Conservation (phyloP, 129 eudicot species). For the Dittrichia graveolens region DNA sequence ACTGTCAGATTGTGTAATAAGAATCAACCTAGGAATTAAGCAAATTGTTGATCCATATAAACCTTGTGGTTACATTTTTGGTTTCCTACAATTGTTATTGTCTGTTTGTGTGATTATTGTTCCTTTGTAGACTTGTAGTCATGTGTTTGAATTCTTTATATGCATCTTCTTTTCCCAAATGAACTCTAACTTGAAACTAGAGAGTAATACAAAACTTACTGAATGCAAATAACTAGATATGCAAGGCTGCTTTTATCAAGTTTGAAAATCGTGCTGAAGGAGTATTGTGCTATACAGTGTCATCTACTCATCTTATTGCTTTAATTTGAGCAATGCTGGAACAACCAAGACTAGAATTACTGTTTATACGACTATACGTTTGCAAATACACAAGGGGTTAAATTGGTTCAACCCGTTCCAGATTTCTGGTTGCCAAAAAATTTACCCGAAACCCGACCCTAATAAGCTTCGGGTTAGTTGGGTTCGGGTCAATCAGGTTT, state of each 20-base stretch:
- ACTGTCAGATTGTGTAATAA: background rate
- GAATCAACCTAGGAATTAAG: background rate
- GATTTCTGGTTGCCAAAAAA: no score
- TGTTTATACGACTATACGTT: conserved; percentile 3
- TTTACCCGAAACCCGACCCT: no score
- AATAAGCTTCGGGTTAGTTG: no score
- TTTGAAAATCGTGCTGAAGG: background rate
- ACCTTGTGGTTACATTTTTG: background rate
- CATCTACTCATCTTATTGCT: conserved; percentile 14
- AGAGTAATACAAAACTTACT: background rate
- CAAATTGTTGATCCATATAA: background rate
- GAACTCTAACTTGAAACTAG: background rate
- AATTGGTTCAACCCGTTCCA: no score
- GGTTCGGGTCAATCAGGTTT: no score
- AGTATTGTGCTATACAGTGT: background rate
- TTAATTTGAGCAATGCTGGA: background rate
- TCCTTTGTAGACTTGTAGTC: background rate
- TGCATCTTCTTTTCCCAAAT: background rate
- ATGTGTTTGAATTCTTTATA: background rate
- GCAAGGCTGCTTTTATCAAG: background rate
- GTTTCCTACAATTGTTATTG: background rate
- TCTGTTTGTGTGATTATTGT: background rate
- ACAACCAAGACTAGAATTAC: background rate
- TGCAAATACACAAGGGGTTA: background rate
- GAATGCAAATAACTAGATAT: background rate